Base-by-base conservation (phyloP, 805 yeast genomes). In the Blastobotrys parvus region DNA sequence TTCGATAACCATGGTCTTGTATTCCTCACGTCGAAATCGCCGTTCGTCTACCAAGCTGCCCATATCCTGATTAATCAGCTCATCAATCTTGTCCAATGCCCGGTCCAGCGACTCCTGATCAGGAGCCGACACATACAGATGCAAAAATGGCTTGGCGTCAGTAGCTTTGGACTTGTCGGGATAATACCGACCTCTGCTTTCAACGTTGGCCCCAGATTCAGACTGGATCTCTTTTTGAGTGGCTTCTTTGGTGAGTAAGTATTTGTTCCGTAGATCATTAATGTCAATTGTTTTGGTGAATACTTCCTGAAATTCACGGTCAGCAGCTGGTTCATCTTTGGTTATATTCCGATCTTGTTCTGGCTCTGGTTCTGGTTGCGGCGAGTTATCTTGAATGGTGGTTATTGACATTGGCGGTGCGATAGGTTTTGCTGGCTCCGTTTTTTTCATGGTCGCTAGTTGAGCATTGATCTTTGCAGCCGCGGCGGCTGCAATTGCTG, bases 61-160 rank as follows among this genome's bases (percentile, higher is more conserved):
- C 18, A 57, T 25, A 30, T 61, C 64, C 41, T 47, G 46, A 20
- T 51, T 46, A 35, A 59, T 59, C 19, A 60, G 48, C 32, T 83
- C 92, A 10, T 77, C 69, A 15, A 84, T 92, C 37, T 75, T 80
- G n/a, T 65, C 55, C 27, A 70, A 58, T 2, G 95, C 89, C 59
- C 82, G 82, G 51, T 70, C 76, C n/a, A 61, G 44, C 3, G 52
- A 44, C 16, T 52, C 58, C 29, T 57, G 46, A 4, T 49, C 42
- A 50, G 82, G 78, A 58, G 86, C 95, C 55, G 86, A 86, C 17
- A 87, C 83, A 33, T 49, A 54, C 16, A 61, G 50, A 38, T 55
- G 56, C 19, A 62, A 39, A 8, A 63, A 55, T 7, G 66, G 65
- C 19, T 57, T 60, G 21, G 44, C 39, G 18, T 48, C 56, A 2